Base-by-base conservation (phyloP, 495 filamentous ascomycete genomes). In the Hypoxylon intermedium region DNA sequence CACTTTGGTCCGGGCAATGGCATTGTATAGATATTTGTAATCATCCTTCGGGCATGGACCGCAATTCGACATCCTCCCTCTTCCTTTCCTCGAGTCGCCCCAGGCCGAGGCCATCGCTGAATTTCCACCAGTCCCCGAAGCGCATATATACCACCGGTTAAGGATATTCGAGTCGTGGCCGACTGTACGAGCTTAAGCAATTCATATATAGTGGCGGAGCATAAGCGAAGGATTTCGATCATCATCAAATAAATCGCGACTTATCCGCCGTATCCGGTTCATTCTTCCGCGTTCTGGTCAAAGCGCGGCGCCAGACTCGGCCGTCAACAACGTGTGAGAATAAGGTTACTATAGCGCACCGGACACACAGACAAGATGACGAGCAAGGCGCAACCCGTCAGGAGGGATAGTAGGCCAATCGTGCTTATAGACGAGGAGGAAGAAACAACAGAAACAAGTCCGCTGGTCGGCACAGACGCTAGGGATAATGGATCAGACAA, bases 381-480 rank as follows among this genome's bases (percentile, higher is more conserved):
- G 37, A 65, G 49, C 57, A 46, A 62, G 23, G 21, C 56, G 41
- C 59, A 53, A 24, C 37, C 44, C 19, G 40, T 47, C 6, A 48
- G 11, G 1, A 41, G 4, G 33, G 51, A 59, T 26, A 53, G 43
- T 16, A 50, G 48, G 43, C 52, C 43, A 47, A 65, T 69, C 16
- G 19, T 23, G 19, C 50, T 69, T 20, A 49, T 69, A 46, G 62
- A 69, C 44, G 38, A 40, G 23, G 67, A 63, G 12, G 55, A 58
- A 18, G 41, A 56, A n/a, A 67, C 69, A 9, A 77, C 79, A 1
- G 74, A 80, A 34, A 62, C 77, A 24, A 76, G 76, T 12, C 68
- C 75, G 19, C 61, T 80, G 45, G 66, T 81, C 53, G 65, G 58
- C 55, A 44, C 66, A 9, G 59, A 64, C 55, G 15, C 30, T 36